Percentiles rank a stretch among this genome's conserved stretches.
Evolutionary conservation across 495 filamentous ascomycete species (phyloP).

Genomic region (Beverwykella pulmonaria): DNA sequence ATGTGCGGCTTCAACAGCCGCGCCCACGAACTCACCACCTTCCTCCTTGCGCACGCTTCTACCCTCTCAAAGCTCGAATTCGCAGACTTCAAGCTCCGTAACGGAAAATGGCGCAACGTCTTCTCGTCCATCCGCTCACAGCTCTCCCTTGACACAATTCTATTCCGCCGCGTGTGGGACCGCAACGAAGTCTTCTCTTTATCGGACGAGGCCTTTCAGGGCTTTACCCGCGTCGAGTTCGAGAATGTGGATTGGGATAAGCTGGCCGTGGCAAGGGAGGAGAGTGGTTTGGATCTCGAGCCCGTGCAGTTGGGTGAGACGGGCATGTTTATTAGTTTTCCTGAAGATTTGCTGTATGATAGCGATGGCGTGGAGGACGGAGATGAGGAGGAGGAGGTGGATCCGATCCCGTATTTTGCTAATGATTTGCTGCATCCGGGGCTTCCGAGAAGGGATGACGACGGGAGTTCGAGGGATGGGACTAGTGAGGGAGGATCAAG

Average conservation of each 20-base stretch:
- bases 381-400: constrained; percentile 21
- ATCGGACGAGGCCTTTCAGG: constrained; percentile 9
- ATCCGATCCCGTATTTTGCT: constrained; percentile 23
- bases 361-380: constrained; percentile 16
- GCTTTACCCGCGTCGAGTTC: constrained; percentile 5
- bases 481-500: neutral
- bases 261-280: constrained; percentile 5
- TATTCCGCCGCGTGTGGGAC: constrained; percentile 17
- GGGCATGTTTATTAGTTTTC: constrained; percentile 21
- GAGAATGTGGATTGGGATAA: constrained; percentile 14
- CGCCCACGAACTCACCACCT: constrained; percentile 4
- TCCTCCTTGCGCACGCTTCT: constrained; percentile 2
- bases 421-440: constrained; percentile 23
- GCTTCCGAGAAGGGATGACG: neutral
- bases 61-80: constrained; percentile 17
- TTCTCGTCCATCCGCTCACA: constrained; percentile 1
- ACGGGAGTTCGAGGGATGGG: neutral
- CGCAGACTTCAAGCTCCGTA: constrained; percentile 26
- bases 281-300: constrained; percentile 16
- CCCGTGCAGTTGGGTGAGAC: constrained; percentile 16
- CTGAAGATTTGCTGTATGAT: constrained; percentile 25
- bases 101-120: constrained; percentile 14
- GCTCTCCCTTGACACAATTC: neutral
- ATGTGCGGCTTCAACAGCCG: constrained; percentile 22
- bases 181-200: constrained; percentile 9